Evolutionary conservation across 306 rosid genomes (phyloP), one percentile per base, ranked within the genome.

Genomic region (Luffa acutangula): DNA sequence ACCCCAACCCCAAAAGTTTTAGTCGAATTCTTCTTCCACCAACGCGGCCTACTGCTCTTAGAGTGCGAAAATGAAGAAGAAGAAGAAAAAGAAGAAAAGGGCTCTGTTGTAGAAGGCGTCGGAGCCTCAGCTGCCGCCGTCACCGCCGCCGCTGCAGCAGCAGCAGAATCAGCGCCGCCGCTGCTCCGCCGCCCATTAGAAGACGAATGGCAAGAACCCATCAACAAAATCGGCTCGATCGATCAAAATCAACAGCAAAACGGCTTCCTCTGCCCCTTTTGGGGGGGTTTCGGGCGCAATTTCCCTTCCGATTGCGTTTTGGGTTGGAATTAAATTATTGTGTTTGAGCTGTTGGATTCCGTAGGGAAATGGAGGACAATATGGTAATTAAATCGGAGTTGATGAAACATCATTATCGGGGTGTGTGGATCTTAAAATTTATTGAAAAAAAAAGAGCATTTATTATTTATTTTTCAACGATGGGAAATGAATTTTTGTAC

Each of bases 161-260:
- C 58, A 39, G 21, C 17, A 12, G n/a, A 34, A 43, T 37, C 11
- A 65, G 10, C 72, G 25, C 54, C 42, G 59, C 37, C 59, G 9
- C 42, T 49, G 51, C 34, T 45, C 58, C 62, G 51, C 79, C 76
- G 21, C 51, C 59, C 53, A 10, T 17, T n/a, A 59, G 42, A 46
- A 7, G 79, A 80, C 7, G 83, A 80, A 59, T 46, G 76, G 52
- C 83, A 80, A 80, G 83, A 80, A 73, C 83, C 83, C 83, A 80
- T 80, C 56, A 34, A 63, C 51, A 39, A 39, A 17, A 15, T 65
- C 73, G 73, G 73, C 76, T 45, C 11, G 11, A 71, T 72, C 58
- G 43, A 48, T 49, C 59, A 34, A 73, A 51, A 72, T 31, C 73
- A 41, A 67, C 52, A 9, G 14, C 34, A 31, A 73, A 70, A 46